A percentile compares a stretch with the other conserved stretches of the same genome.
These are phyloP conservation scores for Cyberlindnera bimundalis DNA, from an alignment of 805 yeast species.

Conservation along the genomic window DNA sequence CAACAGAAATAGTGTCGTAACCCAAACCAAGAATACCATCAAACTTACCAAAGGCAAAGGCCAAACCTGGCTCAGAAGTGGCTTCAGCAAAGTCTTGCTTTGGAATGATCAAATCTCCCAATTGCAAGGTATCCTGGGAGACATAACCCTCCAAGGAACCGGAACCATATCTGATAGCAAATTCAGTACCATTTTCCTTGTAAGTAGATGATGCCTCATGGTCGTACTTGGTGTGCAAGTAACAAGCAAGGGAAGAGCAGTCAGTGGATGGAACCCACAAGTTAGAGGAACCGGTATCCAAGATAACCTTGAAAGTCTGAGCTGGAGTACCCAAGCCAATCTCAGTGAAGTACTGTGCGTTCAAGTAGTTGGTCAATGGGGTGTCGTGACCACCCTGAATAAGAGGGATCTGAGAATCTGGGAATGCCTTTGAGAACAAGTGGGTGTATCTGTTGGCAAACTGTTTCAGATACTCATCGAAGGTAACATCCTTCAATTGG, in stretches of 20 bases:
- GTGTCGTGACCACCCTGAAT: conserved; percentile 55
- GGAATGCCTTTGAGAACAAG: conserved; percentile 43
- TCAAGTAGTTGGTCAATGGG: conserved; percentile 88
- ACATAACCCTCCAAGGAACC: conserved; percentile 92
- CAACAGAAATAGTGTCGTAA: conserved; percentile 85
- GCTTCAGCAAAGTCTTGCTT: conserved; percentile 96
- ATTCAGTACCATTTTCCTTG: conserved; percentile 81
- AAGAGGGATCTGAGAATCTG: conserved; percentile 34
- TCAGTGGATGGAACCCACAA: conserved; percentile 93
- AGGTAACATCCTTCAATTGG: conserved; percentile 47
- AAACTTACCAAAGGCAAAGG: conserved; percentile 97
- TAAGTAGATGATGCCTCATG: conserved; percentile 79
- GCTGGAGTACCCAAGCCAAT: conserved; percentile 90
- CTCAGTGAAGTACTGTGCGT: conserved; percentile 95
- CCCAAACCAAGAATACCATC: conserved; percentile 97
- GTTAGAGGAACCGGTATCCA: conserved; percentile 96
- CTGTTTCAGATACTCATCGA: conserved; percentile 50
- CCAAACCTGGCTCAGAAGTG: conserved; percentile 94
- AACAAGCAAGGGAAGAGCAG: conserved; percentile 94
- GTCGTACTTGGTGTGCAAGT: conserved; percentile 87
- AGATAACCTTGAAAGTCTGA: conserved; percentile 87
- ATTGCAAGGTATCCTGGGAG: conserved; percentile 74
- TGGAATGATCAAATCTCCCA: conserved; percentile 84
- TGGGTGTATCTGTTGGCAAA: conserved; percentile 61
- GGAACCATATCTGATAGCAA: conserved; percentile 86